phyloP scores from a whole-genome alignment of 129 eudicot genomes.

The Heracleum sosnowskyi region DNA sequence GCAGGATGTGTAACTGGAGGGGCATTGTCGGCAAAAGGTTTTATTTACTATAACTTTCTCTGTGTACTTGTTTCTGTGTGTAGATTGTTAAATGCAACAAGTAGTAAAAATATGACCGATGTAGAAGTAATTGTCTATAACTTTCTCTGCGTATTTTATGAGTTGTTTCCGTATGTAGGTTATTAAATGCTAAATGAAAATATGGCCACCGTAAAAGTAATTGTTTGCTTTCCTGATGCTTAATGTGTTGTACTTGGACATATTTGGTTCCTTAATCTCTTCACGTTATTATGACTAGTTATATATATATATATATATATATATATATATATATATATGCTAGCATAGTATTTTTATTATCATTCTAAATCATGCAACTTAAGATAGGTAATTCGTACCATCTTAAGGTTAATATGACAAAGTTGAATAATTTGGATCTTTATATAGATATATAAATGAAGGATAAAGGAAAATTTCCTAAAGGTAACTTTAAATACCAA shows the following conservation, averaged over 20 bases:
- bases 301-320: no score
- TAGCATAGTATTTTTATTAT: no score
- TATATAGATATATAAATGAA: no score
- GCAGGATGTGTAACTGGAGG: constrained; percentile 98
- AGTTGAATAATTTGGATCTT: no score
- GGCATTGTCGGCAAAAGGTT: constrained; percentile 75
- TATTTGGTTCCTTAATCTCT: neutral
- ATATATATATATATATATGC: no score
- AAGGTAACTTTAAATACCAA: no score
- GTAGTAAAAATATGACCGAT: neutral
- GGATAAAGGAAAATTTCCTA: no score
- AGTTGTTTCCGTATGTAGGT: neutral
- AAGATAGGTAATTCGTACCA: no score
- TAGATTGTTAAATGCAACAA: neutral
- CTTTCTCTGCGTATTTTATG: neutral
- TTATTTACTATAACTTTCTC: neutral
- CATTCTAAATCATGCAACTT: no score
- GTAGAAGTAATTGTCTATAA: neutral
- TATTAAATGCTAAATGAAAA: neutral
- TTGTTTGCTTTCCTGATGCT: neutral
- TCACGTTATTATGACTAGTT: neutral
- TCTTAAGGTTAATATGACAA: no score
- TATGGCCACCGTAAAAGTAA: neutral
- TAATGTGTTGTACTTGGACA: neutral
- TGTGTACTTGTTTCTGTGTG: neutral